Conservation (phyloP, 768 basidiomycete genomes). For the Zangia roseola region DNA sequence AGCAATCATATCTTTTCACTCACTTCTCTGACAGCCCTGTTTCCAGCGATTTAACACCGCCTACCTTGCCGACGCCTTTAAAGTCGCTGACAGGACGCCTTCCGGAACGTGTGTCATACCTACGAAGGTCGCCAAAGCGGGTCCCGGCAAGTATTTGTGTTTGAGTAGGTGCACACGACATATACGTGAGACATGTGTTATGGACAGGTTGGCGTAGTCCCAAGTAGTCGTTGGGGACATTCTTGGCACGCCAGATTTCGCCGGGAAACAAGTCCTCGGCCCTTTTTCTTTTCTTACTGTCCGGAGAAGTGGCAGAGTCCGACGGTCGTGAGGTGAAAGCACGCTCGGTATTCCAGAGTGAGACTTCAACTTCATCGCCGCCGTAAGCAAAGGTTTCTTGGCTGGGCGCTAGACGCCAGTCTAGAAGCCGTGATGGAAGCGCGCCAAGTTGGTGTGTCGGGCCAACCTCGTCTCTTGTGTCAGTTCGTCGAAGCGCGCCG, state of each 20-base stretch:
- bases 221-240: constrained; percentile 76
- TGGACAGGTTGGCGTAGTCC: constrained; percentile 77
- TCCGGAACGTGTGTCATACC: constrained; percentile 74
- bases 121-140: constrained; percentile 66
- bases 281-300: constrained; percentile 54
- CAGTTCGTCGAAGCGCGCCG: constrained; percentile 61
- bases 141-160: constrained; percentile 71
- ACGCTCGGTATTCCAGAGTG: constrained; percentile 73
- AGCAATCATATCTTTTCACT: constrained; percentile 24
- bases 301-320: constrained; percentile 12
- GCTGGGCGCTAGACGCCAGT: constrained; percentile 59
- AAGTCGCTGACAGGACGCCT: constrained; percentile 70
- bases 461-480: constrained; percentile 26
- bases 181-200: constrained; percentile 65
- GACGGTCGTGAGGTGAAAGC: constrained; percentile 38
- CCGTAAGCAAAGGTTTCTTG: constrained; percentile 70
- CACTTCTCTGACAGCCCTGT: constrained; percentile 65
- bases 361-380: constrained; percentile 83
- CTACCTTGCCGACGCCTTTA: constrained; percentile 54
- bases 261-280: constrained; percentile 58
- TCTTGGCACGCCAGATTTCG: constrained; percentile 84
- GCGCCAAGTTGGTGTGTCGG: constrained; percentile 34
- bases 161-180: constrained; percentile 37
- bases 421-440: constrained; percentile 67
- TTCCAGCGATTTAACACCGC: constrained; percentile 60